These are phyloP conservation scores for Ophiocordyceps polyrhachis-furcata DNA, from an alignment of 2,329 filamentous ascomycete species.

Conservation along the genomic window DNA sequence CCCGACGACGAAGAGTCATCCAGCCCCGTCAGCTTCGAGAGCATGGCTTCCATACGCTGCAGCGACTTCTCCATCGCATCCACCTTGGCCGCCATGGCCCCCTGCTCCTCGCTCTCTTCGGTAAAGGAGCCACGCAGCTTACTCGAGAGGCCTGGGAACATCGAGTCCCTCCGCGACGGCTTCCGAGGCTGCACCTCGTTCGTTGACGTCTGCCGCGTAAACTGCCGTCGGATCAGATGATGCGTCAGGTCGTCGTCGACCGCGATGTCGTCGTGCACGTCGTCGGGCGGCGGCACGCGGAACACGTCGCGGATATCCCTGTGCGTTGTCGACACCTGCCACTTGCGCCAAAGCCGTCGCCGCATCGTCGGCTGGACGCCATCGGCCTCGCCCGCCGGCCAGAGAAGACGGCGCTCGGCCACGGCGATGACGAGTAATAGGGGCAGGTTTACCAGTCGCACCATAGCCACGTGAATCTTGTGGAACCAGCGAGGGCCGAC, in stretches of 20 bases:
- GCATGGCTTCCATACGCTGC: slow-evolving; percentile 27
- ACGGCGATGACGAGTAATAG: slow-evolving; percentile 52
- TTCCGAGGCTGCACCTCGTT: slow-evolving; percentile 13
- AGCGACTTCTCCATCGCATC: slow-evolving; percentile 30
- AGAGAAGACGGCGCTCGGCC: slow-evolving; percentile 51
- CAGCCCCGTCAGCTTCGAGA: slow-evolving; percentile 18
- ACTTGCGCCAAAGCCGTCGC: slow-evolving; percentile 45
- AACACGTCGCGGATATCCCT: slow-evolving; percentile 57
- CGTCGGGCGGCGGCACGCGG: slow-evolving; percentile 47
- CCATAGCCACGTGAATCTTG: slow-evolving; percentile 66
- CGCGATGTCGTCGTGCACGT: slow-evolving; percentile 35
- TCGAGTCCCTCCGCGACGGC: slow-evolving; percentile 33
- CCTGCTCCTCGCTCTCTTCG: slow-evolving; percentile 23
- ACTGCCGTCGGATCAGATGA: slow-evolving; percentile 39
- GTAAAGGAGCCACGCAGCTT: slow-evolving; percentile 31
- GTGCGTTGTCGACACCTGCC: slow-evolving; percentile 50
- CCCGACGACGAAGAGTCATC: slow-evolving; percentile 7
- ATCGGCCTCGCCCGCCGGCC: slow-evolving; percentile 20
- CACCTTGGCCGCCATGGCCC: slow-evolving; percentile 24
- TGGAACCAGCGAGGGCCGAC: slow-evolving; percentile 74
- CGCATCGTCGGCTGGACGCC: slow-evolving; percentile 7
- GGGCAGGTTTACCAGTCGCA: slow-evolving; percentile 58
- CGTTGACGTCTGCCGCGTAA: slow-evolving; percentile 23
- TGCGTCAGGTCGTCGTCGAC: slow-evolving; percentile 40
- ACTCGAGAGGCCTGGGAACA: slow-evolving; percentile 29